Conservation (phyloP, 495 filamentous ascomycete genomes). For the Thermochaetoides thermophila region DNA sequence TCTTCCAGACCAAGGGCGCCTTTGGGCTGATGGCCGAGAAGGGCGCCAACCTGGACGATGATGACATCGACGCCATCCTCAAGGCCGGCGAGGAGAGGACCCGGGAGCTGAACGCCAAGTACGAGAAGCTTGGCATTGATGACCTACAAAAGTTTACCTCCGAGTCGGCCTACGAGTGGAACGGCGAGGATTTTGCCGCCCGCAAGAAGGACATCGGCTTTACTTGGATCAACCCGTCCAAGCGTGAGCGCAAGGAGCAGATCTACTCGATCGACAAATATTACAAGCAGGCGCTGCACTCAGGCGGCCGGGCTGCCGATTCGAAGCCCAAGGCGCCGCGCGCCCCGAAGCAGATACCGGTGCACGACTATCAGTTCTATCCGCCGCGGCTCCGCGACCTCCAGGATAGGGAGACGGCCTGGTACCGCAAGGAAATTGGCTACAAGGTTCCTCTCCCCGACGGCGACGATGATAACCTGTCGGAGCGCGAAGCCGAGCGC, state of each 20-base stretch:
- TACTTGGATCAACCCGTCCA: slow-evolving; percentile 96
- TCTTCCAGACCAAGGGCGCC: slow-evolving; percentile 58
- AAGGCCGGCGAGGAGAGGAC: slow-evolving; percentile 80
- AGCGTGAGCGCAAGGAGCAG: slow-evolving; percentile 96
- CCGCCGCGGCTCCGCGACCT: slow-evolving; percentile 66
- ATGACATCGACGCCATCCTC: slow-evolving; percentile 81
- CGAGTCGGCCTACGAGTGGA: slow-evolving; percentile 97
- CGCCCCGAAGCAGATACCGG: slow-evolving; percentile 78
- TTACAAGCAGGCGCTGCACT: slow-evolving; percentile 81
- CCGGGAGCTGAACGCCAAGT: slow-evolving; percentile 75
- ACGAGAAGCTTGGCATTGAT: slow-evolving; percentile 96
- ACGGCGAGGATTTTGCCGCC: slow-evolving; percentile 85
- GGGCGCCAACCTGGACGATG: slow-evolving; percentile 54
- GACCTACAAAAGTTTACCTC: slow-evolving; percentile 96
- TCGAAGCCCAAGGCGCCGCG: slow-evolving; percentile 91
- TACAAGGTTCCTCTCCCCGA: slow-evolving; percentile 82
- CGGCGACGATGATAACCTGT: slow-evolving; percentile 67
- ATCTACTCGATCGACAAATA: slow-evolving; percentile 98
- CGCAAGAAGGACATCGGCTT: slow-evolving; percentile 89
- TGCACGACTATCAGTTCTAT: slow-evolving; percentile 98
- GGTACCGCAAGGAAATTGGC: slow-evolving; percentile 84
- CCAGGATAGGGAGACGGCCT: slow-evolving; percentile 92
- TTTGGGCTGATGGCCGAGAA: slow-evolving; percentile 41
- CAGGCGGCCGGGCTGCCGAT: slow-evolving; percentile 70
- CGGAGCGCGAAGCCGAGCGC: slow-evolving; percentile 73